Evolutionary conservation across 139 green algal genomes (phyloP), one percentile per base, ranked within the genome.

Genomic region (Yamagishiella unicocca): DNA sequence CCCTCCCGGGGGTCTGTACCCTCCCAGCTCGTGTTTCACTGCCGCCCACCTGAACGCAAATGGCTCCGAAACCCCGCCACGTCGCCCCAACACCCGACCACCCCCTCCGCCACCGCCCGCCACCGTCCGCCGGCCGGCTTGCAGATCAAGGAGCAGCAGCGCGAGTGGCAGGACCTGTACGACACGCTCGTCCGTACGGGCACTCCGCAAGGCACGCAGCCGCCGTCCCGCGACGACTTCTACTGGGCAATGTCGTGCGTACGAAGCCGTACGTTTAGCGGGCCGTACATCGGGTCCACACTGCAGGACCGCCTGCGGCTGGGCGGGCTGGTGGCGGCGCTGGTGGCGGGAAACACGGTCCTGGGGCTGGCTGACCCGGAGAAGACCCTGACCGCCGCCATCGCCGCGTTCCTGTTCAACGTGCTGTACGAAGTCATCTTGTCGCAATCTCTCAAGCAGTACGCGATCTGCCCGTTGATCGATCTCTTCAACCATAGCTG

Each of bases 221-320:
- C 90, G 7, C 61, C 88, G 17, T 25, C 50, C 3, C 38, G 53
- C 27, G 42, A 82, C 1, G 88, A 95, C 0, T 94, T 98, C 35
- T 58, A 94, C 33, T 97, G 94, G 91, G 94, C 94, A 2, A 78
- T 97, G 83, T 91, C 94, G 10, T 93, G 90, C 25, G 96, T 98
- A n/a, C 89, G 94, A 19, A 96, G 91, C 85, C 88, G 96, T 21
- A 94, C 94, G 2, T 98, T 98, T 82, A 95, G 89, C 55, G 96
- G 96, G 0, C 96, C 96, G 2, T 98, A 97, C 85, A 91, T 96
- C 27, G 95, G 94, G 54, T 87, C 70, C 75, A 91, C 73, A 14
- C 80, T 95, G 29, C 1, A 42, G 19, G 91, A 94, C 83, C 62
- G 92, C 12, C 29, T 90, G 19, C 66, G 83, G 2, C 84, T 93